A percentile compares a stretch with the other conserved stretches of the same genome.
Conservation (phyloP, 768 basidiomycete species). For the Lactarius hatsudake region DNA sequence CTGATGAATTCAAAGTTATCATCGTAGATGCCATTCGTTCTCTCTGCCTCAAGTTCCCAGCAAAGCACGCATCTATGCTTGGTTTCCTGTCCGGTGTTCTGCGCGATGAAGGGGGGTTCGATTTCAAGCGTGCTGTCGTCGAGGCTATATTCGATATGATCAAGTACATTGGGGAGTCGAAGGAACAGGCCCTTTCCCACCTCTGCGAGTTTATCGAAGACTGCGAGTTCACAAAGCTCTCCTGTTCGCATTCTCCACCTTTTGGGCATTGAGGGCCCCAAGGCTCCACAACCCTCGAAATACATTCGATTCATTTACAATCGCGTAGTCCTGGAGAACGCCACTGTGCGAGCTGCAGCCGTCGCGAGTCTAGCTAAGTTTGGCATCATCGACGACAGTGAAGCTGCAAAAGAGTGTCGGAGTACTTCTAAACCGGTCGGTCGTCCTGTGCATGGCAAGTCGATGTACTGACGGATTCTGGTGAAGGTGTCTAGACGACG, state of each 20-base stretch:
- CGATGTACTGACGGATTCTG: constrained; percentile 5
- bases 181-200: constrained; percentile 96
- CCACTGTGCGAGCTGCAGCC: constrained; percentile 95
- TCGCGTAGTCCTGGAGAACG: constrained; percentile 97
- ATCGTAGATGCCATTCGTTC: constrained; percentile 98
- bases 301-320: constrained; percentile 99
- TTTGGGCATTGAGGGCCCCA: constrained; percentile 93
- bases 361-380: constrained; percentile 96
- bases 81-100: constrained; percentile 95
- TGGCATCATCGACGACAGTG: constrained; percentile 78
- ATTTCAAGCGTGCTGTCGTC: constrained; percentile 98
- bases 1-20: constrained; percentile 99
- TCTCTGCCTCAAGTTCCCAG: constrained; percentile 97
- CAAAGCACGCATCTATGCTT: constrained; percentile 96
- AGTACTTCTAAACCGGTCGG: constrained; percentile 80
- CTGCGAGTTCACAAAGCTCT: constrained; percentile 99
- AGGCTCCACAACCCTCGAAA: constrained; percentile 93
- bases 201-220: constrained; percentile 99
- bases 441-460: constrained; percentile 23
- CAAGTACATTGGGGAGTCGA: constrained; percentile 92
- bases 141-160: constrained; percentile 99
- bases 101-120: constrained; percentile 97
- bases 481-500: constrained; percentile 89
- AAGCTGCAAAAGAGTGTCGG: constrained; percentile 80
- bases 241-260: constrained; percentile 94